Evolutionary conservation across 805 yeast species (phyloP), one percentile per base, ranked within the genome.

Genomic region (Kregervanrija pseudodelftensis): DNA sequence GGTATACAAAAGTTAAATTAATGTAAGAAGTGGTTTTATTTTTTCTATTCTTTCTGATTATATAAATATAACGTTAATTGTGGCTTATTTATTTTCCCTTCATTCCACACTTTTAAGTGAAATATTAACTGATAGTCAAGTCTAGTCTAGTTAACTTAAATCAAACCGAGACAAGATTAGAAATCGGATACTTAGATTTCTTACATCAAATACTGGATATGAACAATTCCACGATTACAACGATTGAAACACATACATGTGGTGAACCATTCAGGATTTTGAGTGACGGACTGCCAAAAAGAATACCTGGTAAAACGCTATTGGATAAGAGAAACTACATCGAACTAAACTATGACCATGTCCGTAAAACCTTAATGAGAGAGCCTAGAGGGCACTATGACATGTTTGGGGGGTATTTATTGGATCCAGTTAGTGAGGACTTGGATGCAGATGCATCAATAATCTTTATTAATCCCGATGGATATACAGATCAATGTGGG

Each of bases 321-420:
- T 40, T 57, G n/a, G 57, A 57, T 12, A 54, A 51, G 39, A 39
- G 62, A 40, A 39, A 42, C 11, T 51, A 42, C 37, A 38, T 58
- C 5, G 44, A 49, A 30, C 11, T 36, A 28, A 37, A 55, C 36
- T 51, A 57, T 40, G 63, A 58, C 41, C 43, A 55, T 39, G 53
- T 58, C 8, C 33, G 61, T 42, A 46, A 50, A 2, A 47, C 61
- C 1, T 39, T 58, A 34, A 55, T 57, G 57, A 44, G 51, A 9
- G 63, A 58, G 39, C 63, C 63, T 10, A 44, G 61, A 30, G 63
- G 61, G 3, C 63, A 58, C 42, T 49, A 57, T 36, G 61, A 58
- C 40, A 58, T 58, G 61, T 56, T 56, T 48, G 61, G 60, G 13
- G 61, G 61, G 1, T 54, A 49, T 37, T 40, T 56, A 14, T 15